Evolutionary conservation across 768 basidiomycete genomes (phyloP).

Genomic region (Kwoniella dejecticola): DNA sequence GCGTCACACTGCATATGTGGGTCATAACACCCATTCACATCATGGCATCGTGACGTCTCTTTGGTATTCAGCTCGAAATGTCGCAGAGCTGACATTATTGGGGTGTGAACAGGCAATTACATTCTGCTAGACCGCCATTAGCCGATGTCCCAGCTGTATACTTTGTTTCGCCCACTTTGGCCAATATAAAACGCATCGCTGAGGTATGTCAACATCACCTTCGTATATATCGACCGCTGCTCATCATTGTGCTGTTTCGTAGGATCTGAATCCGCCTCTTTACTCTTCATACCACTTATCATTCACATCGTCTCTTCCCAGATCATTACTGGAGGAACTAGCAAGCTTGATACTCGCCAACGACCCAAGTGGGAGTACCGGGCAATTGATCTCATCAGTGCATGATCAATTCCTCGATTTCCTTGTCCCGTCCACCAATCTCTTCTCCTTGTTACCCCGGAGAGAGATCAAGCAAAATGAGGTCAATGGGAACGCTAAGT

Average conservation of each 20-base stretch:
- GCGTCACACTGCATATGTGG: slow-evolving; percentile 96
- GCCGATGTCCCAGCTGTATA: slow-evolving; percentile 96
- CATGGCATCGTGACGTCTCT: not conserved
- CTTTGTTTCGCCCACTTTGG: slow-evolving; percentile 86
- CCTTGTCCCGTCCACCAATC: slow-evolving; percentile 83
- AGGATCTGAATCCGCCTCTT: slow-evolving; percentile 79
- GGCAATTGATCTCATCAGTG: slow-evolving; percentile 62
- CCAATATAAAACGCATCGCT: slow-evolving; percentile 85
- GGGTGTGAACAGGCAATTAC: slow-evolving; percentile 70
- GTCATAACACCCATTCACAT: slow-evolving; percentile 48
- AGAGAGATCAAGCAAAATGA: slow-evolving; percentile 33
- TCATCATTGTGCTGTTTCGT: too few species aligned
- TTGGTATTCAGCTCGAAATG: not conserved
- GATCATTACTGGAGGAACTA: slow-evolving; percentile 87
- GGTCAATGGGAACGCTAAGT: slow-evolving; percentile 27
- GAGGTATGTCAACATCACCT: too few species aligned
- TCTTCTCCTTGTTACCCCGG: slow-evolving; percentile 81
- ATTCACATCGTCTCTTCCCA: slow-evolving; percentile 88
- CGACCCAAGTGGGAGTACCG: slow-evolving; percentile 39
- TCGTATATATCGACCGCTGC: not conserved
- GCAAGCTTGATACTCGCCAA: slow-evolving; percentile 80
- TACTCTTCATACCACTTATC: slow-evolving; percentile 94
- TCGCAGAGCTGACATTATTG: not conserved
- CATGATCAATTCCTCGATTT: slow-evolving; percentile 97
- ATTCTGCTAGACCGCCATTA: slow-evolving; percentile 81